Base-by-base conservation (phyloP, 371 early-diverging fungal genomes). In the Rhizomucor miehei region DNA sequence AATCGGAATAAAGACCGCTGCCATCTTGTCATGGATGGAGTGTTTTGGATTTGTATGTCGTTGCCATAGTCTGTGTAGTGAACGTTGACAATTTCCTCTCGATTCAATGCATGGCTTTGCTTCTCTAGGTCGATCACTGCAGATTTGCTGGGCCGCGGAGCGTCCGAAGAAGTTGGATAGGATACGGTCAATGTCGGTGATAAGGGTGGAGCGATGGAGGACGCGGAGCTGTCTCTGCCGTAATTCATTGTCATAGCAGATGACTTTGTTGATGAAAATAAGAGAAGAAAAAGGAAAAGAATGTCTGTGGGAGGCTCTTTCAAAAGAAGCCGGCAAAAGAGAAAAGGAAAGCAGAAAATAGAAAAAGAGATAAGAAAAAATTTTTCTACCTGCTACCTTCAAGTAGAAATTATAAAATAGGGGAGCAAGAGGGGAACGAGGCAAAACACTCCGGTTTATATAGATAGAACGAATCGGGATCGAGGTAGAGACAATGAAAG, bases 81-180 rank as follows among this genome's bases (percentile, higher is more conserved):
- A 9, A 36, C 35, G 14, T 44, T 46, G 37, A 51, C 40, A 44
- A 57, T 57, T 34, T 57, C 57, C 51, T 57, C 57, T 16, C 57
- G 51, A 39, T 51, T 50, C 17, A 51, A 38, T 25, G 44, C 41
- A 29, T 29, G 29, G 20, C 45, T 51, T 17, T 50, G 37, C 21
- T 57, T 57, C 43, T 50, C 57, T 23, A 57, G 45, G 24, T 57
- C 51, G 13, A 57, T 51, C 6, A 51, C 50, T 12, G 50, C 24
- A 24, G 21, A 47, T 48, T 48, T 46, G 21, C 25, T 25, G 23
- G 39, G 29, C 29, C 8, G 29, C 29, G 29, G 5, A 29, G 29
- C 43, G 20, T 13, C n/a, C 23, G 40, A 41, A 6, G 43, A 24
- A n/a, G 52, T 0, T 25, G 16, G 3, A 24, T 25, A 14, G 19